Evolutionary conservation across 345 rosid genomes (phyloP), one percentile per base, ranked within the genome.

Genomic region (Gossypium herbaceum): DNA sequence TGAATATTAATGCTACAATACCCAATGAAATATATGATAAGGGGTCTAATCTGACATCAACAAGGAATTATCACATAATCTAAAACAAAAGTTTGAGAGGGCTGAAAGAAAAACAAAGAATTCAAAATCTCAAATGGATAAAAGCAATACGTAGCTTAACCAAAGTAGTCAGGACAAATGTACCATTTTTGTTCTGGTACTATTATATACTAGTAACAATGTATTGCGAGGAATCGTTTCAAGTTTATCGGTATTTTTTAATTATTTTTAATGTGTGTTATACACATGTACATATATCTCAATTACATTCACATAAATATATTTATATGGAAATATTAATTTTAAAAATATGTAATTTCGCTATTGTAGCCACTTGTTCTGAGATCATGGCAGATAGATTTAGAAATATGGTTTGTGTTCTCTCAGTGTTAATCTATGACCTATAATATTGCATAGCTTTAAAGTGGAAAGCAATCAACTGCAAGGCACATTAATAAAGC

Each of bases 1-100:
- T 77, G 71, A 79, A 80, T 72, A 57, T 2, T 58, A 52, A 80
- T 51, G 79, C 20, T 24, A 79, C 44, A 68, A 44, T 68, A 72
- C 34, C 77, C 54, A 74, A 54, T 12, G 52, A 80, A 59, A 47
- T 65, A 25, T 66, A 22, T 17, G 76, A 41, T 24, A 13, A 63
- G 22, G 60, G 58, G 45, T 29, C 58, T 72, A 43, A 60, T 48
- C 54, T 47, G 15, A 69, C 11, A 72, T 48, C 24, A 52, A 51
- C 72, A 69, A 29, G 22, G 41, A 67, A 15, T 47, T 22, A 1
- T 5, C 25, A 20, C 39, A 67, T 12, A 44, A 52, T 68, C 57
- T 47, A 51, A 68, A 50, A 25, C 2, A 3, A 68, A 65, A 11
- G 10, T 24, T 60, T 12, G 41, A 19, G 20, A 17, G 7, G 19